Conservation (phyloP, 768 basidiomycete species). For the Leccinum variicolor region DNA sequence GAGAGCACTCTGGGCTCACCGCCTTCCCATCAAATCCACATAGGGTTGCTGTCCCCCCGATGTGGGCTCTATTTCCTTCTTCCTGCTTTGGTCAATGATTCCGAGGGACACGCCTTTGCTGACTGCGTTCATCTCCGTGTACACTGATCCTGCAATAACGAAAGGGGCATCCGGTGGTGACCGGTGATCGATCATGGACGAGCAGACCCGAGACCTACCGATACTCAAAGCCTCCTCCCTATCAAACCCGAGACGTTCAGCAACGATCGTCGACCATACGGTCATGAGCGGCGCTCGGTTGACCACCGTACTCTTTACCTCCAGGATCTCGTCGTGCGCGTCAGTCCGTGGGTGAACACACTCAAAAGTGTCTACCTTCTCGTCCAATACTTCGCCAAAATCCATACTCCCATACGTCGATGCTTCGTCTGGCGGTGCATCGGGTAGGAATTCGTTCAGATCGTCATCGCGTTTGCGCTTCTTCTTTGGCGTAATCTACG, state of each 20-base stretch:
- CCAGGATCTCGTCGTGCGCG: constrained; percentile 47
- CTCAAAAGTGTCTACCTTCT: constrained; percentile 43
- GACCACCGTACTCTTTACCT: constrained; percentile 58
- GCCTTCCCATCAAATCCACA: constrained; percentile 79
- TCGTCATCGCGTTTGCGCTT: constrained; percentile 43
- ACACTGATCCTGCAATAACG: constrained; percentile 67
- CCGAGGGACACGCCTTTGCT: constrained; percentile 84
- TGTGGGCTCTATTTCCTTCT: constrained; percentile 52
- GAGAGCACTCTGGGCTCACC: constrained; percentile 35
- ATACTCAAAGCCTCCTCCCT: constrained; percentile 90
- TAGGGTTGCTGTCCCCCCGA: constrained; percentile 71
- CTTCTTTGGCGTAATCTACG: constrained; percentile 49
- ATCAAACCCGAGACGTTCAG: constrained; percentile 82
- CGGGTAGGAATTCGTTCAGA: constrained; percentile 58
- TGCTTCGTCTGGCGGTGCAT: constrained; percentile 47
- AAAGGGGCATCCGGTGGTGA: not conserved
- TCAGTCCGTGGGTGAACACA: not conserved
- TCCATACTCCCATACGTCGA: constrained; percentile 53
- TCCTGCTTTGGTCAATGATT: constrained; percentile 57
- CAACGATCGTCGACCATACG: constrained; percentile 87
- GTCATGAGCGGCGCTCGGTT: constrained; percentile 96
- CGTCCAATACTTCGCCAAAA: constrained; percentile 71
- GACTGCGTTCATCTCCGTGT: constrained; percentile 90
- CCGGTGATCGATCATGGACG: not conserved
- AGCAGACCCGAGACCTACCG: constrained; percentile 44